Evolutionary conservation across 805 yeast genomes (phyloP), one percentile per base, ranked within the genome.

Genomic region (Soucietia sequanensis): DNA sequence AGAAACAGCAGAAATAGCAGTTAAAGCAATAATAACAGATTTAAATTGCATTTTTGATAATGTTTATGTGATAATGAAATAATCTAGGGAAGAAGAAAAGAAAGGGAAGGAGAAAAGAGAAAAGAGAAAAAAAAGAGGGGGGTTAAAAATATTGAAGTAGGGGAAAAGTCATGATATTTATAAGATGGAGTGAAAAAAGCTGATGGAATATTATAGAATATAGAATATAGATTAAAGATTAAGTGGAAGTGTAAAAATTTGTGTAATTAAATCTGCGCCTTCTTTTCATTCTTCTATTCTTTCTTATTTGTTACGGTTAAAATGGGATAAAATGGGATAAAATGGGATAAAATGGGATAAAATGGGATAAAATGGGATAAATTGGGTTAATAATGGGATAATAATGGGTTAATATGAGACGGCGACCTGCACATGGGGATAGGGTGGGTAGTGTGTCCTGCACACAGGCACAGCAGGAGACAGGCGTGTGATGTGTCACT

Each of bases 1-100:
- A 55, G 77, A 75, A 55, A 75, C 87, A 54, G 79, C 81, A 49
- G 86, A 70, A 50, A 70, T 78, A 48, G 85, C 78, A 65, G 87
- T 80, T 64, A 81, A 72, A 56, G 85, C 77, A 64, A 80, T 70
- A 64, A 79, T 65, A 60, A 81, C 69, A 64, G 76, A 65, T 60
- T 76, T 72, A 82, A 81, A 78, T 78, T 83, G 87, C 89, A 83
- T 83, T 75, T 40, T 64, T 41, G 35, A 18, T 25, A 41, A 14
- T 13, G 30, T 33, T 22, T 30, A 24, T 29, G 39, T 14, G 34
- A 31, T 26, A 20, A 22, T 28, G 11, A 21, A 11, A 21, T 21
- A 23, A 24, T 27, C 18, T 32, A 30, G 31, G 25, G 26, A n/a
- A 22, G 22, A 21, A 32, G 19, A 16, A 3, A 24, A 20, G 17